Evolutionary conservation across 2,329 filamentous ascomycete genomes (phyloP).

Genomic region (Cladosporium sp.): DNA sequence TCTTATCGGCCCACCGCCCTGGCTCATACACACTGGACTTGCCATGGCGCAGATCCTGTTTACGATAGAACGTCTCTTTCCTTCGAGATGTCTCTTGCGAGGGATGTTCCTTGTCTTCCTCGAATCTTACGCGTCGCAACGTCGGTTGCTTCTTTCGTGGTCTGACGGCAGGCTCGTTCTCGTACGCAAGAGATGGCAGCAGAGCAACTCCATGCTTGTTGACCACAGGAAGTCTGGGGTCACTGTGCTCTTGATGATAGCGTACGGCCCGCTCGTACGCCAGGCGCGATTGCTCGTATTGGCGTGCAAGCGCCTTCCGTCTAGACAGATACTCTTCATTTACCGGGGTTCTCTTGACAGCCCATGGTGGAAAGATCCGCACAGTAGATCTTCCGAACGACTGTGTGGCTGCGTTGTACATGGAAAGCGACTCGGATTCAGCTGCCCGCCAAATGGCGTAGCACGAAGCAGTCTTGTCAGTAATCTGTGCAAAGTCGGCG

Average conservation of each 20-base stretch:
- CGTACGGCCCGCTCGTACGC: background rate
- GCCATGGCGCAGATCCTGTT: background rate
- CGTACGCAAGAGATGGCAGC: background rate
- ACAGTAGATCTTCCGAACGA: too few species aligned
- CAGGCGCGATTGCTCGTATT: background rate
- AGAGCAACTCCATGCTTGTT: background rate
- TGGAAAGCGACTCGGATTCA: too few species aligned
- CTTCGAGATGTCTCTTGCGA: background rate
- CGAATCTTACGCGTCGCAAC: background rate
- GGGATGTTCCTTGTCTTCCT: background rate
- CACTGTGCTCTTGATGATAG: background rate
- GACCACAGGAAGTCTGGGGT: background rate
- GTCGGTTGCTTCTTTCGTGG: background rate
- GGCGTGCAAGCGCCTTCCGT: background rate
- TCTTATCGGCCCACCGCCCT: background rate
- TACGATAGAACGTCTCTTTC: background rate
- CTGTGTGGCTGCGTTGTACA: too few species aligned
- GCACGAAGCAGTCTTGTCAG: background rate
- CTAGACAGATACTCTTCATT: background rate
- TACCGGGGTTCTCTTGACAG: too few species aligned
- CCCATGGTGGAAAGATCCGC: too few species aligned
- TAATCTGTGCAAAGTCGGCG: background rate
- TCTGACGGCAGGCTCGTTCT: background rate
- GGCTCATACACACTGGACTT: background rate
- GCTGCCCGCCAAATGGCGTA: background rate